Percentiles rank a stretch among this genome's conserved stretches.
Conservation (phyloP, 2,329 filamentous ascomycete genomes). For the Fusarium ramigenum region DNA sequence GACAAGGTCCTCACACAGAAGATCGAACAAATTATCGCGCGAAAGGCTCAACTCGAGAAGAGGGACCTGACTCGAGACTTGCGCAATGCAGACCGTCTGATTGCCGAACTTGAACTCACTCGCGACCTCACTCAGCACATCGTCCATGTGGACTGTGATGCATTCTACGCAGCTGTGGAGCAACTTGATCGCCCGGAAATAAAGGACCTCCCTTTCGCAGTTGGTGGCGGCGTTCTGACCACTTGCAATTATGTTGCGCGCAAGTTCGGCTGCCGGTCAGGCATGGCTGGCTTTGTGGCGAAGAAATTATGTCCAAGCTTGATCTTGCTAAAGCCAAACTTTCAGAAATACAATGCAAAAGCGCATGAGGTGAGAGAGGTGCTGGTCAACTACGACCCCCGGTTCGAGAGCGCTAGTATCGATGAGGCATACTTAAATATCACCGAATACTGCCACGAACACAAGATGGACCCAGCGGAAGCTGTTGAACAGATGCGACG, state of each 20-base stretch:
- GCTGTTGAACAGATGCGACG: slow-evolving; percentile 80
- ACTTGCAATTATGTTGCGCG: slow-evolving; percentile 89
- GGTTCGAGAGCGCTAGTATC: slow-evolving; percentile 93
- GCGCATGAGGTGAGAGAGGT: slow-evolving; percentile 87
- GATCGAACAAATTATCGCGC: slow-evolving; percentile 80
- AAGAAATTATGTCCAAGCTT: slow-evolving; percentile 92
- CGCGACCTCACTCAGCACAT: slow-evolving; percentile 86
- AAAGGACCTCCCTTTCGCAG: slow-evolving; percentile 87
- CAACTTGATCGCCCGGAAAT: slow-evolving; percentile 85
- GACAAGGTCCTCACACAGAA: slow-evolving; percentile 87
- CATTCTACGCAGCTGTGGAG: slow-evolving; percentile 96
- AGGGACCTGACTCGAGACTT: slow-evolving; percentile 78
- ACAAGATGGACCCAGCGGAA: slow-evolving; percentile 74
- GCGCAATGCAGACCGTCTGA: slow-evolving; percentile 81
- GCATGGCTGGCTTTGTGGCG: slow-evolving; percentile 96
- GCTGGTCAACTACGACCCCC: slow-evolving; percentile 85
- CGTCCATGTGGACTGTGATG: slow-evolving; percentile 95
- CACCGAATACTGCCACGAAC: slow-evolving; percentile 80
- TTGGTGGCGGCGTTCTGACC: slow-evolving; percentile 74
- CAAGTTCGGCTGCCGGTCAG: slow-evolving; percentile 89
- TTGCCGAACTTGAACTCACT: slow-evolving; percentile 79
- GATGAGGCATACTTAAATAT: slow-evolving; percentile 98
- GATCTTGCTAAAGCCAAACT: slow-evolving; percentile 84
- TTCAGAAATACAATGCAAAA: slow-evolving; percentile 90
- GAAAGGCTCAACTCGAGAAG: slow-evolving; percentile 78